A percentile compares a stretch with the other conserved stretches of the same genome.
Conservation (phyloP, 1,284 basidiomycete genomes). For the Gymnopus androsaceus region DNA sequence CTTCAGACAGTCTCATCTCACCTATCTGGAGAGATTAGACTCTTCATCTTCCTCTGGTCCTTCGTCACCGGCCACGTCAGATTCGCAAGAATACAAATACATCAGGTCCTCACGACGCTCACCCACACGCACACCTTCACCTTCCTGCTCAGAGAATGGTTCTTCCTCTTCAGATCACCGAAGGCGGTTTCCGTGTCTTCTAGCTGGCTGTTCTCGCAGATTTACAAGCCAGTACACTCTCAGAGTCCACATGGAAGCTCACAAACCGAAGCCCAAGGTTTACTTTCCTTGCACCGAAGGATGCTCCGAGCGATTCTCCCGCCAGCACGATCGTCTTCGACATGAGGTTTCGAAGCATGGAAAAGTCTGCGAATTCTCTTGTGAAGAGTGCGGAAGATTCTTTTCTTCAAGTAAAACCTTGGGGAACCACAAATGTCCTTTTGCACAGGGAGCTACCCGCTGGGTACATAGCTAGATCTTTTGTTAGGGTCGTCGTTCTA, state of each 20-base stretch:
- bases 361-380: constrained; percentile 49
- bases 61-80: too few species aligned
- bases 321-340: constrained; percentile 51
- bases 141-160: constrained; percentile 2
- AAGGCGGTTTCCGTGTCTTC: constrained; percentile 47
- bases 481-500: too few species aligned
- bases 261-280: constrained; percentile 48
- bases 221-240: constrained; percentile 53
- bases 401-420: constrained; percentile 50
- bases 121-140: constrained; percentile 1
- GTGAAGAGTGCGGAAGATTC: constrained; percentile 47
- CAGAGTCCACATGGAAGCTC: constrained; percentile 52
- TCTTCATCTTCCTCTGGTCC: neutral
- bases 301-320: constrained; percentile 49
- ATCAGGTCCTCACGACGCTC: too few species aligned
- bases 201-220: constrained; percentile 45
- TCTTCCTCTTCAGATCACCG: constrained; percentile 24
- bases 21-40: neutral
- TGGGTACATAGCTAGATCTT: too few species aligned
- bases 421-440: constrained; percentile 54
- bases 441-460: too few species aligned
- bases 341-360: constrained; percentile 54
- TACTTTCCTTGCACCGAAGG: constrained; percentile 38
- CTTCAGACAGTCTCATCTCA: neutral
- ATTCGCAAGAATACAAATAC: too few species aligned